These are phyloP conservation scores for Setaria italica DNA, from an alignment of 202 grass and related monocot genomes.

Conservation along the genomic window DNA sequence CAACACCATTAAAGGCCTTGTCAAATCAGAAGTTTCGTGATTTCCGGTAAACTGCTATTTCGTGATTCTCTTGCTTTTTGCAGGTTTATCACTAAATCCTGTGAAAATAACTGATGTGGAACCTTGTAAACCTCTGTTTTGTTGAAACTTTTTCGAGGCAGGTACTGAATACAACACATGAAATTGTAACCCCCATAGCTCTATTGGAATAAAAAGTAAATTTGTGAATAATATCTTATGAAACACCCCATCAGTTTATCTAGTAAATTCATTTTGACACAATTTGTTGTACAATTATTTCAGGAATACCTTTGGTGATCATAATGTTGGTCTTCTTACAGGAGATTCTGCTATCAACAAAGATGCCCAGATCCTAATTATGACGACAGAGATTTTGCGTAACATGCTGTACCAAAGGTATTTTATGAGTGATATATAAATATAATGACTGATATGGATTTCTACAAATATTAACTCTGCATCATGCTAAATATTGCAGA, in stretches of 20 bases:
- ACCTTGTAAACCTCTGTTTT: background rate
- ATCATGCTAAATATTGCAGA: constrained; percentile 35
- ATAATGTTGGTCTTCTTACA: constrained; percentile 96
- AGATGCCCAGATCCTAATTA: constrained; percentile 94
- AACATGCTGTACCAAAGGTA: constrained; percentile 99
- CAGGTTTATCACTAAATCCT: constrained; percentile 17
- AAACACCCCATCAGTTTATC: constrained; percentile 20
- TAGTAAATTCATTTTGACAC: constrained; percentile 49
- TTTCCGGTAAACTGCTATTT: constrained; percentile 67
- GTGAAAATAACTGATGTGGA: background rate
- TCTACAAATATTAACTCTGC: constrained; percentile 30
- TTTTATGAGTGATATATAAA: constrained; percentile 25
- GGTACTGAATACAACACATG: constrained; percentile 7
- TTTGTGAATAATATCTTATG: background rate
- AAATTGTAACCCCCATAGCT: constrained; percentile 15
- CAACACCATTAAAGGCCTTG: constrained; percentile 94
- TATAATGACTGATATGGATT: constrained; percentile 3
- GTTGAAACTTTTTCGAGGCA: background rate
- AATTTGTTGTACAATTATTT: constrained; percentile 57
- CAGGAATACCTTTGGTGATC: constrained; percentile 84
- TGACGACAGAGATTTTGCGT: constrained; percentile 99
- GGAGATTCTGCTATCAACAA: constrained; percentile 97
- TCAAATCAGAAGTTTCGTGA: constrained; percentile 98
- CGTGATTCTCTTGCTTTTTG: constrained; percentile 20
- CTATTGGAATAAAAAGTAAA: constrained; percentile 7